Evolutionary conservation across 768 basidiomycete genomes (phyloP), one percentile per base, ranked within the genome.

Genomic region (Termitomyces sp.): DNA sequence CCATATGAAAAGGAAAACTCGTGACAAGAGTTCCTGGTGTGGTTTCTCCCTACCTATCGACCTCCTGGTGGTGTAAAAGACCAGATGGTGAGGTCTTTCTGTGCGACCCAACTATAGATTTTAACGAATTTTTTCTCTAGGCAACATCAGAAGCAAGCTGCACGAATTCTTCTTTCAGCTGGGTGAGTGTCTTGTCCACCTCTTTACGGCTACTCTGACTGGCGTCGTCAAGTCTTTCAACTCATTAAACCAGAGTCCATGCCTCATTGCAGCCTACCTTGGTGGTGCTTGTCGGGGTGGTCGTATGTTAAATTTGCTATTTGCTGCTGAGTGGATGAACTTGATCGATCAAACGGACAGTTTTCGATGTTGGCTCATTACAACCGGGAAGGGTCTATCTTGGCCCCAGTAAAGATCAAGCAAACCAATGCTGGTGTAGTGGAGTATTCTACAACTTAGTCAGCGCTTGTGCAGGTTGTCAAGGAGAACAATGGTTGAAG

Each of bases 381-480:
- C 61, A 57, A 3, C 38, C 47, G 5, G 64, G 61, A 27, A 66
- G 61, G 25, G 66, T 70, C 15, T 80, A 78, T 58, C 57, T 68
- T 43, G 75, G 76, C 1, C 78, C 79, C 7, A 63, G 64, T 16
- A 12, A 53, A 29, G 56, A 43, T 7, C 56, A 64, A 22, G 73
- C 67, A 15, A 78, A 75, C 50, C n/a, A 56, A n/a, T 83, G 82
- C 62, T 65, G 65, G 57, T 82, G 81, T 64, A 81, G 75, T 59
- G 73, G 79, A 0, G 77, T 83, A 11, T 76, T 76, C 43, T 84
- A 82, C 64, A 76, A 76, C n/a, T 59, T 81, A 59, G 59, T 80
- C 53, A 75, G 73, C 50, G 78, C 80, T n/a, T 84, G 82, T 60
- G 72, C 76, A 4, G 60, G 64, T 11, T 84, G 82, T 60, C 82